phyloP scores from a whole-genome alignment of 371 early-diverging fungal genomes.

The Coemansia sp. region DNA sequence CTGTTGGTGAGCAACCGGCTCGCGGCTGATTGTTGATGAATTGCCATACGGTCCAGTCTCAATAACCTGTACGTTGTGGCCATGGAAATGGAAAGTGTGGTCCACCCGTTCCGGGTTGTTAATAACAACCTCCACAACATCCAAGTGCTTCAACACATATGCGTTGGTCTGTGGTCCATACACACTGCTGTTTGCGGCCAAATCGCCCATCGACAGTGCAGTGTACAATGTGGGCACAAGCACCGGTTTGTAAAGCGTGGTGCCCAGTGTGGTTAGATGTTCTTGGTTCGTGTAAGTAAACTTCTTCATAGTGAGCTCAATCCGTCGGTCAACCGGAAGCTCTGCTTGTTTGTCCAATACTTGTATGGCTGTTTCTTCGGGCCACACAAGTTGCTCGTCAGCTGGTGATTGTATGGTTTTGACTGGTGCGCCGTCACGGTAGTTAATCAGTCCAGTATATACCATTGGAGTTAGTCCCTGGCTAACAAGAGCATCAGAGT shows the following conservation, averaged over 20 bases:
- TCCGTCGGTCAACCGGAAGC: conserved; percentile 15
- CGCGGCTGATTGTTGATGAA: conserved; percentile 5
- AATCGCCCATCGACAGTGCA: conserved; percentile 60
- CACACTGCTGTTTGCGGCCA: conserved; percentile 53
- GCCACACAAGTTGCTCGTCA: conserved; percentile 26
- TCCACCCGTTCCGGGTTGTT: conserved; percentile 63
- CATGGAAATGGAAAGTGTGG: conserved; percentile 83
- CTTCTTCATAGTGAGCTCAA: neutral
- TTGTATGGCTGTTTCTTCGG: conserved; percentile 13
- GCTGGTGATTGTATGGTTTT: conserved; percentile 51
- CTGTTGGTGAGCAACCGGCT: neutral
- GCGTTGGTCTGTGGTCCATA: conserved; percentile 58
- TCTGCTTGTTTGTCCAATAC: conserved; percentile 5
- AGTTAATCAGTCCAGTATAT: conserved; percentile 15
- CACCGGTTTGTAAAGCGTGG: conserved; percentile 71
- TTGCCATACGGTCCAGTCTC: conserved; percentile 49
- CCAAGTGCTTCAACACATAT: conserved; percentile 52
- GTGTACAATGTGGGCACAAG: conserved; percentile 69
- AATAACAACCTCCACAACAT: conserved; percentile 60
- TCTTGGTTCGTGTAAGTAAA: neutral
- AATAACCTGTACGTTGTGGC: conserved; percentile 74
- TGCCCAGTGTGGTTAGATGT: conserved; percentile 7
- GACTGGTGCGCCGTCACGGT: conserved; percentile 8
- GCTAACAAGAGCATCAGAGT: conserved; percentile 2
- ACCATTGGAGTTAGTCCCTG: conserved; percentile 3